These are phyloP conservation scores for Lasiodiplodia theobromae DNA, from an alignment of 2,329 filamentous ascomycete genomes.

Conservation along the genomic window DNA sequence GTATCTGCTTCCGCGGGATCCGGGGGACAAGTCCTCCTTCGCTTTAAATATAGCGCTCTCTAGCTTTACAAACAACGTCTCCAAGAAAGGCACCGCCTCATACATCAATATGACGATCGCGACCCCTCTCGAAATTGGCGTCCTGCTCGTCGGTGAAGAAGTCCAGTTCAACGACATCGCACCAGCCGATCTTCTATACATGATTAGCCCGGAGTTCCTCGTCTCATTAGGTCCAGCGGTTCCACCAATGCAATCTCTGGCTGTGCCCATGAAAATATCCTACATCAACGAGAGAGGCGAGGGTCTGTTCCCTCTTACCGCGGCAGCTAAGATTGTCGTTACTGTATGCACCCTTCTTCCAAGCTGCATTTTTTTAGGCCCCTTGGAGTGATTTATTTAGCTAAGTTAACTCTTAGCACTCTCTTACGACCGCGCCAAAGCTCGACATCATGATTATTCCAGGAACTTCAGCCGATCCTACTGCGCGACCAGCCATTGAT, in stretches of 20 bases:
- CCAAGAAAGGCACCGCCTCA: too few relatives aligned
- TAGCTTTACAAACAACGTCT: too few relatives aligned
- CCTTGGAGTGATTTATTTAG: neutral
- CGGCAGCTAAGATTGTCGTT: neutral
- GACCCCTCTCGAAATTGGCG: slow-evolving; percentile 1
- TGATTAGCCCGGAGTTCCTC: slow-evolving; percentile 3
- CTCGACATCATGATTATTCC: neutral
- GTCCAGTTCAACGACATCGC: slow-evolving; percentile 6
- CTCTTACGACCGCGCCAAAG: neutral
- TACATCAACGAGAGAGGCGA: neutral
- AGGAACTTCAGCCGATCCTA: neutral
- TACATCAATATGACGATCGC: too few relatives aligned
- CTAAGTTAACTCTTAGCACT: neutral
- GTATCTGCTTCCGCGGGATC: too few relatives aligned
- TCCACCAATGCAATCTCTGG: neutral
- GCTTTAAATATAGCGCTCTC: too few relatives aligned
- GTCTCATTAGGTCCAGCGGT: neutral
- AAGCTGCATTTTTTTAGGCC: neutral
- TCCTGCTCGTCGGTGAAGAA: neutral
- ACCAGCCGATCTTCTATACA: neutral
- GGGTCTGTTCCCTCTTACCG: neutral
- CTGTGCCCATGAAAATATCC: neutral
- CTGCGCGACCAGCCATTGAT: neutral
- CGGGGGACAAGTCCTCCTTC: too few relatives aligned
- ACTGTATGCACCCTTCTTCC: neutral